Evolutionary conservation across 2,329 filamentous ascomycete species (phyloP), one percentile per base, ranked within the genome.

Genomic region (Laburnicola sp.): DNA sequence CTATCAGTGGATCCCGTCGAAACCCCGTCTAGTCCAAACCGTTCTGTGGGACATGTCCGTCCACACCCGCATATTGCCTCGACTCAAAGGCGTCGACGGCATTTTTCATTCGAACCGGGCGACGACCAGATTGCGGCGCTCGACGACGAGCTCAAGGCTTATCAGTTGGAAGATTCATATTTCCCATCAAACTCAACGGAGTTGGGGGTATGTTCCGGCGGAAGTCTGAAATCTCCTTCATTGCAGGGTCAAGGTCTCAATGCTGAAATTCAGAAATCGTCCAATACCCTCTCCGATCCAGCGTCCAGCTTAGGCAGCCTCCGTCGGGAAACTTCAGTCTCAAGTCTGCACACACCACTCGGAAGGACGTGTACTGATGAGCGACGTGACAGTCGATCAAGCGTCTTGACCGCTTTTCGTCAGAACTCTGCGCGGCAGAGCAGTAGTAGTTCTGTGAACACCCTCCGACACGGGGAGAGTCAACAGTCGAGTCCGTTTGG

Each of bases 201-300:
- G 26, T 6, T 11, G 4, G 47, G 56, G n/a, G 40, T 47, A 6
- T 42, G 48, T 16, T 42, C 42, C 41, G 41, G 45, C 16, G 16
- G 36, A 31, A 32, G 27, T 9, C 27, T 47, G 6, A 9, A 41
- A 28, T 43, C 39, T 22, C 40, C 35, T 43, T 35, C 27, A n/a
- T 25, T 27, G 6, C 39, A 36, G 16, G 26, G 41, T 28, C 44
- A 48, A 25, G 32, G 41, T 22, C 40, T 59, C 21, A 44, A 26
- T 25, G 34, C 56, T 21, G 56, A 66, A 2, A 22, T 48, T 6
- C 50, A 48, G 6, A 69, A 57, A 48, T 57, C 52, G 4, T 74
- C 75, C 3, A 74, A 78, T 77, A 22, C 75, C 75, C n/a, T 76
- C 71, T 40, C 75, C 75, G n/a, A 56, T 73, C 0, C 70, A 72